phyloP scores from a whole-genome alignment of 768 basidiomycete genomes.

The Coprinellus micaceus region DNA sequence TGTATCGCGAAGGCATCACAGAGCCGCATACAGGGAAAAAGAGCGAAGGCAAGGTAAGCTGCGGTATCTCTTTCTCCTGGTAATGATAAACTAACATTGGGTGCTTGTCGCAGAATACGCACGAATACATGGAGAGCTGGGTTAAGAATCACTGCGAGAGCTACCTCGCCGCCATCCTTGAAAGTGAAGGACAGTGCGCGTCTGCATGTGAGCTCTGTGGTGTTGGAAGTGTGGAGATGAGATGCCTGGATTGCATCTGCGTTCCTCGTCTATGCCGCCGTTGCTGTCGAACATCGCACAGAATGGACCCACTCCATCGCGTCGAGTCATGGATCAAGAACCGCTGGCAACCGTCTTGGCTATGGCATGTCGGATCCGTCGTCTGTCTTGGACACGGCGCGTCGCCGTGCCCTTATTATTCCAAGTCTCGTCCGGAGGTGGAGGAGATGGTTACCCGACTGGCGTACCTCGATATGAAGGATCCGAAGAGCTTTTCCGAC shows the following conservation, averaged over 20 bases:
- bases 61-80: no score
- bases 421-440: not conserved
- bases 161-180: not conserved
- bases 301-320: constrained; percentile 15
- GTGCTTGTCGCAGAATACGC: not conserved
- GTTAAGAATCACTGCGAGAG: not conserved
- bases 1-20: no score
- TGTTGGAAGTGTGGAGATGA: not conserved
- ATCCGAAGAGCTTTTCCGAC: not conserved
- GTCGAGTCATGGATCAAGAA: constrained; percentile 19
- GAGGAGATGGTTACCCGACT: not conserved
- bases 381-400: constrained; percentile 21
- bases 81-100: no score
- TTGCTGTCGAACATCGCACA: not conserved
- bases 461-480: not conserved
- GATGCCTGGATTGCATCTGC: not conserved
- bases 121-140: constrained; percentile 1
- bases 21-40: no score
- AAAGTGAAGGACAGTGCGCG: not conserved
- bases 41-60: no score
- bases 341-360: constrained; percentile 10
- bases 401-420: constrained; percentile 10
- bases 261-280: not conserved
- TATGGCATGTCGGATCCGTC: constrained; percentile 18
- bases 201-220: not conserved